Evolutionary conservation across 1,284 basidiomycete species (phyloP), one percentile per base, ranked within the genome.

Genomic region (Agroathelia rolfsii): DNA sequence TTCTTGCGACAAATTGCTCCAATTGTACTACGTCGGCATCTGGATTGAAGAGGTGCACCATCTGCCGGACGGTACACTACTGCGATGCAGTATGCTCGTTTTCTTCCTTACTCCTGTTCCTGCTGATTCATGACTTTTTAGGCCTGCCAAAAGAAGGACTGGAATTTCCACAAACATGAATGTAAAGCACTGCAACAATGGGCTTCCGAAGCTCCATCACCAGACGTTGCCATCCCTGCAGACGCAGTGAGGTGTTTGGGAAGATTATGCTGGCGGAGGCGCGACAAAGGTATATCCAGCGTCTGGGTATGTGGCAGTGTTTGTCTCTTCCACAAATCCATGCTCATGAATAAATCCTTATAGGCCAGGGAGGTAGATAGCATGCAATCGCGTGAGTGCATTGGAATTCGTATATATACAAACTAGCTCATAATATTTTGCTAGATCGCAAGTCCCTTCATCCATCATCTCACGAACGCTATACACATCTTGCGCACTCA

Each of bases 101-200:
- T n/a, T 53, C 45, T 34, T 16, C 13, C 18, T 14, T 24, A 20
- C 25, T 35, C 14, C 24, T 14, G 16, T 15, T 25, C 26, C n/a
- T n/a, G n/a, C n/a, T n/a, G n/a, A n/a, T 35, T 35, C 15, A 35
- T 18, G 25, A 19, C 18, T 2, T 8, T 24, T 4, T 39, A 90
- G 86, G 52, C 49, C 21, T 94, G 90, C 47, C 87, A 92, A 58
- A 72, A 59, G 21, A 52, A 55, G 24, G 88, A 92, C 48, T 94
- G 89, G 89, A 24, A 49, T 0, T 30, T 67, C 1, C 89, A 94
- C 52, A 84, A 80, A 53, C 51, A 54, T 5, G 89, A 94, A 63
- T 94, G 89, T 47, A 42, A 42, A 4, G 79, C 85, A 0, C 57
- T 90, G 9, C 65, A 64, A 37, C 55, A 58, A 27, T 82, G 79